phyloP scores from a whole-genome alignment of 2,329 filamentous ascomycete genomes.

The Fusarium sp. region DNA sequence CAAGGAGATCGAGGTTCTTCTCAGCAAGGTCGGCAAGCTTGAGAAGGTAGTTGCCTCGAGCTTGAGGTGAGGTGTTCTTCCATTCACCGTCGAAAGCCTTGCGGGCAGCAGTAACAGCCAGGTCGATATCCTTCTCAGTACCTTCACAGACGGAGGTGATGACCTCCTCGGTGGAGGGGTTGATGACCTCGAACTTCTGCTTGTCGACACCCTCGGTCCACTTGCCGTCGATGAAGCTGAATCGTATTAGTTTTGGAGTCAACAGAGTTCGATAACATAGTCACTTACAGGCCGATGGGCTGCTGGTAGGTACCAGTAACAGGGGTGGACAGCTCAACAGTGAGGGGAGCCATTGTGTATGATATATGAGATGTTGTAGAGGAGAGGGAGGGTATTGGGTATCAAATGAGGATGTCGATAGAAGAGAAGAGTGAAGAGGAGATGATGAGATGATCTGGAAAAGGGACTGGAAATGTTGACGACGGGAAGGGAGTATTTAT shows the following conservation, averaged over 20 bases:
- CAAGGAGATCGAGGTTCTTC: constrained; percentile 79
- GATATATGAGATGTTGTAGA: constrained; percentile 20
- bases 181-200: constrained; percentile 92
- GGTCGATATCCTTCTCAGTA: constrained; percentile 84
- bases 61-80: constrained; percentile 73
- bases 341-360: constrained; percentile 51
- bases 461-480: constrained; percentile 15
- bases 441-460: constrained; percentile 42
- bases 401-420: constrained; percentile 32
- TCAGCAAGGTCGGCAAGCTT: constrained; percentile 86
- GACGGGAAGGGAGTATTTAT: constrained; percentile 44
- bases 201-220: constrained; percentile 83
- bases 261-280: neutral
- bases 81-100: constrained; percentile 84
- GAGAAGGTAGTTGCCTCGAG: constrained; percentile 74
- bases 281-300: constrained; percentile 69
- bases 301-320: constrained; percentile 68
- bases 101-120: constrained; percentile 86
- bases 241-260: constrained; percentile 32
- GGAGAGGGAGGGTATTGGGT: constrained; percentile 30
- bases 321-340: constrained; percentile 74
- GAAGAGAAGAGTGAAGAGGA: constrained; percentile 14
- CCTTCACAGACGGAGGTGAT: constrained; percentile 86
- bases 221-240: constrained; percentile 91
- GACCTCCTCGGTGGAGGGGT: constrained; percentile 85